phyloP scores from a whole-genome alignment of 768 basidiomycete species.

The Mrakia hoshinonis region DNA sequence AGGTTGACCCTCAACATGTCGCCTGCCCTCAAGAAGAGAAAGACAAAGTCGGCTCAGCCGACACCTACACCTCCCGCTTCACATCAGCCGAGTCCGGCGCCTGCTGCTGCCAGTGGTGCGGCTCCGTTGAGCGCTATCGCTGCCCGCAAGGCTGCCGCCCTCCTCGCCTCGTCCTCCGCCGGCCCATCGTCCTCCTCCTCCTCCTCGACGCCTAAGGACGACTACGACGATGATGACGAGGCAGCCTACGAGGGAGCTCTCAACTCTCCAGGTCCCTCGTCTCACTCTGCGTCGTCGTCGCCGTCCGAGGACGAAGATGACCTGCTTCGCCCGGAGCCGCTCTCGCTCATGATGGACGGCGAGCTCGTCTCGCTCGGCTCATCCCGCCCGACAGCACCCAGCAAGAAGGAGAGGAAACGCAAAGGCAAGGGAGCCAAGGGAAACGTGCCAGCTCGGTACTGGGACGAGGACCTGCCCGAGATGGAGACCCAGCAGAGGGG shows the following conservation, averaged over 20 bases:
- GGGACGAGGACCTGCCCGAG: slow-evolving; percentile 11
- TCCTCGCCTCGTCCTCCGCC: not conserved
- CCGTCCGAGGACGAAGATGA: not conserved
- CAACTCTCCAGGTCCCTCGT: not conserved
- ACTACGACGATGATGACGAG: slow-evolving; percentile 1
- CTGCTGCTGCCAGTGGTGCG: not conserved
- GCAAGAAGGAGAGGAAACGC: not conserved
- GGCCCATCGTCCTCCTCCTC: not conserved
- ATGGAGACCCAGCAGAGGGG: slow-evolving; percentile 7
- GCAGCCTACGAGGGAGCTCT: not conserved
- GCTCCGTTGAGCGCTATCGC: slow-evolving; percentile 14
- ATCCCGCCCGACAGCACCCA: not conserved
- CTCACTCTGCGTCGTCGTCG: not conserved
- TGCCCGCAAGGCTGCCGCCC: slow-evolving; percentile 18
- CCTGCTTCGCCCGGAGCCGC: not conserved
- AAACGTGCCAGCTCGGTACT: slow-evolving; percentile 2
- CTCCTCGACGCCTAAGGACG: too few relatives aligned
- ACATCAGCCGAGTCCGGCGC: not conserved
- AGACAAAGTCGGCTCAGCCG: not conserved
- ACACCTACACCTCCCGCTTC: not conserved
- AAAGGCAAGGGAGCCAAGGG: not conserved
- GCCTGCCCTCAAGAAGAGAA: slow-evolving; percentile 13
- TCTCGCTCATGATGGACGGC: slow-evolving; percentile 13
- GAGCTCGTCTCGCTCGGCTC: slow-evolving; percentile 18
- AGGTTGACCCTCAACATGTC: not conserved